A percentile compares a stretch with the other conserved stretches of the same genome.
Evolutionary conservation across 805 yeast species (phyloP).

Genomic region (Pichia cabralensis): DNA sequence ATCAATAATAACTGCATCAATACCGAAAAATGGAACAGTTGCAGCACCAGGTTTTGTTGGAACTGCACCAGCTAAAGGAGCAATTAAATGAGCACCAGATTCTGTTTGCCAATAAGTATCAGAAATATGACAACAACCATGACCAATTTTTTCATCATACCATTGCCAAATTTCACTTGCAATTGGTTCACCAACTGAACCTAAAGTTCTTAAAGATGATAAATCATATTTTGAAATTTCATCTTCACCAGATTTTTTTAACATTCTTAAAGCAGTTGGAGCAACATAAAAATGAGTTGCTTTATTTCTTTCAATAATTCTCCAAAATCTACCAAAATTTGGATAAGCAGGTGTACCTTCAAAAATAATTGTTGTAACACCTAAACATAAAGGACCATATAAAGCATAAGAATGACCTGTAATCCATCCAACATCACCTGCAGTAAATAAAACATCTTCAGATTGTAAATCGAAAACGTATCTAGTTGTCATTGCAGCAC

Average conservation of each 20-base stretch:
- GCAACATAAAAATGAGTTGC: conserved; percentile 97
- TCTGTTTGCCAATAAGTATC: conserved; percentile 99
- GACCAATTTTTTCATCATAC: conserved; percentile 91
- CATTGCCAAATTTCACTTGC: conserved; percentile 98
- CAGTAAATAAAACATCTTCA: conserved; percentile 84
- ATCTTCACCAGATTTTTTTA: conserved; percentile 73
- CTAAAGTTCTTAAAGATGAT: conserved; percentile 80
- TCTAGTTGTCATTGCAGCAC: conserved; percentile 85
- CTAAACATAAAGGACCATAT: conserved; percentile 84
- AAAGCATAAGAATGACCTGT: conserved; percentile 96
- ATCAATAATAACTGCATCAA: conserved; percentile 83
- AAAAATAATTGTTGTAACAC: conserved; percentile 87
- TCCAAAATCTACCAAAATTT: conserved; percentile 91
- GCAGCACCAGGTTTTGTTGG: conserved; percentile 98
- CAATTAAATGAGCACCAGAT: conserved; percentile 89
- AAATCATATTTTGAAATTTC: conserved; percentile 74
- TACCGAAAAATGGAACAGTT: conserved; percentile 92
- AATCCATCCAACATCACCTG: conserved; percentile 99
- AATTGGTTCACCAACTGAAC: conserved; percentile 98
- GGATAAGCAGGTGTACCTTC: conserved; percentile 99
- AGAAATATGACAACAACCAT: conserved; percentile 77
- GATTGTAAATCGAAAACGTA: conserved; percentile 90
- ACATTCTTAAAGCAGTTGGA: conserved; percentile 92
- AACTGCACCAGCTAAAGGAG: conserved; percentile 89
- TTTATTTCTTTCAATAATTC: conserved; percentile 81